Evolutionary conservation across 1,284 basidiomycete species (phyloP), one percentile per base, ranked within the genome.

Genomic region (Anthracocystis walkeri): DNA sequence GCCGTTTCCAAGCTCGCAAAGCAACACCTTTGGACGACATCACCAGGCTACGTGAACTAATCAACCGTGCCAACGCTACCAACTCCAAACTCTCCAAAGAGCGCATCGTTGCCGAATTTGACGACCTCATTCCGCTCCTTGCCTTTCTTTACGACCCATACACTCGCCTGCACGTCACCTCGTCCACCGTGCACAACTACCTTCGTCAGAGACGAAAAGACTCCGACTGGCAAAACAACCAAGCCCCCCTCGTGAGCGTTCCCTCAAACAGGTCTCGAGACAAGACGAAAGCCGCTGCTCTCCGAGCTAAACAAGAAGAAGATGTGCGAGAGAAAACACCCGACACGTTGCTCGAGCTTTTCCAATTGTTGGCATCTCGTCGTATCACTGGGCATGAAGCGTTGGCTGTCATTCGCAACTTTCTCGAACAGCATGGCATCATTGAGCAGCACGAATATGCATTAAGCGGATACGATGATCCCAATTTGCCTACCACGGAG

Each of bases 51-150:
- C 65, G 75, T 11, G 60, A 66, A 31, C 75, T 77, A 35, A 69
- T 77, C 65, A 71, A 65, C 23, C 62, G 65, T 8, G 75, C 62
- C 57, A 68, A 73, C 35, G 63, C 63, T 2, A 70, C 65, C 42
- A 77, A 77, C 48, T 77, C 75, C 2, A 66, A 58, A 46, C 66
- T 66, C 16, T 62, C 55, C 40, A 77, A 77, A 40, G 64, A 63
- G 33, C 66, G 64, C 35, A 66, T 69, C 46, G 54, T 77, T 4
- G 33, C 69, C 38, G 66, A 69, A 23, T 73, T 62, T 41, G 29
- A 61, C 16, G 75, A 73, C 42, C 65, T 77, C 33, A 45, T 40
- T 11, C 63, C 66, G 10, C 63, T 77, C 12, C 60, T 77, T 0
- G 50, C 70, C 14, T 70, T 72, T 25, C 52, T 77, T 7, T 74